phyloP scores from a whole-genome alignment of 1,284 basidiomycete species.

The Xanthoconium separans region DNA sequence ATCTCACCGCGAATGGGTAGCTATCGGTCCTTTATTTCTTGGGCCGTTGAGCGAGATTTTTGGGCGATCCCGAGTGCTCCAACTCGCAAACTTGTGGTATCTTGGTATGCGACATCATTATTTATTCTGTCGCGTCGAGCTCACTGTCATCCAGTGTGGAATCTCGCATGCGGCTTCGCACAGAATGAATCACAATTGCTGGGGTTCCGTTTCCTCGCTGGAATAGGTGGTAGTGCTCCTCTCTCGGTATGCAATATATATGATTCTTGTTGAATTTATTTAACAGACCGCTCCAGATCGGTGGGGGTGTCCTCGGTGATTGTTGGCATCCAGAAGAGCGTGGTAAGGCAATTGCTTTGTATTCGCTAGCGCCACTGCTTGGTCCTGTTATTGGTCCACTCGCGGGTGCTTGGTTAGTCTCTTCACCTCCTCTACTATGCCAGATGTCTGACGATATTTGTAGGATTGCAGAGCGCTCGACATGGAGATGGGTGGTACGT shows the following conservation, averaged over 20 bases:
- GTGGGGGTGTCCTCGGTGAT: conserved; percentile 71
- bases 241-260: conserved; percentile 44
- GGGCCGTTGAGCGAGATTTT: conserved; percentile 58
- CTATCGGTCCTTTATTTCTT: conserved; percentile 51
- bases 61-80: conserved; percentile 47
- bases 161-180: conserved; percentile 65
- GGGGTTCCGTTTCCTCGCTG: conserved; percentile 64
- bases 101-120: conserved; percentile 39
- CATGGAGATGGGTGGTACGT: conserved; percentile 64
- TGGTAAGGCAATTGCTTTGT: conserved; percentile 66
- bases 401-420: conserved; percentile 54
- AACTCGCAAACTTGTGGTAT: conserved; percentile 59
- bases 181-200: conserved; percentile 56
- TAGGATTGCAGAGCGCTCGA: conserved; percentile 58
- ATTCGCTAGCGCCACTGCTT: conserved; percentile 57
- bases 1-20: conserved; percentile 26
- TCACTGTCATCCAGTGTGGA: conserved; percentile 49
- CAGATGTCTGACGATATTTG: not conserved
- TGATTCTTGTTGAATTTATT: not conserved
- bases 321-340: conserved; percentile 69
- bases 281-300: conserved; percentile 39
- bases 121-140: not conserved
- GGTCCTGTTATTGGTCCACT: conserved; percentile 67
- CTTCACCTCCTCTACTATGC: not conserved
- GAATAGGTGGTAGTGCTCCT: conserved; percentile 64